These are phyloP conservation scores for Acer campestre DNA, from an alignment of 345 rosid species.

Conservation along the genomic window DNA sequence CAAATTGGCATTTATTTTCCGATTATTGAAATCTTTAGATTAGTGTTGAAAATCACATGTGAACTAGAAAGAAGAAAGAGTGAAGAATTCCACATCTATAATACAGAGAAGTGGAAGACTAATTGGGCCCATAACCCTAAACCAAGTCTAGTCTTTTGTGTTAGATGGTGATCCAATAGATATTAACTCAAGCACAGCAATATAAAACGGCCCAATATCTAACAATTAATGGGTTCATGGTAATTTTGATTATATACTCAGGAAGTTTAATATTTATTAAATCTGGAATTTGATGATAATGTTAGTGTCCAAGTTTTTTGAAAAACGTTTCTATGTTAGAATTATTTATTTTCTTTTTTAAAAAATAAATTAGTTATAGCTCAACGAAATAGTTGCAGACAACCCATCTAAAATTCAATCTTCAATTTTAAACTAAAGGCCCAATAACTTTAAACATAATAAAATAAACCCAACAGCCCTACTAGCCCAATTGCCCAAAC, in stretches of 20 bases:
- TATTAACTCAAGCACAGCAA: neutral
- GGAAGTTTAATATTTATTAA: slow-evolving; percentile 1
- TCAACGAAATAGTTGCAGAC: too few species aligned
- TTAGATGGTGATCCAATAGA: neutral
- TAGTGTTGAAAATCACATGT: neutral
- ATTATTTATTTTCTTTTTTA: too few species aligned
- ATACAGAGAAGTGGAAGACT: neutral
- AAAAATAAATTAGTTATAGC: too few species aligned
- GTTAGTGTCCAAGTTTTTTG: neutral
- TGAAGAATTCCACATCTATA: neutral
- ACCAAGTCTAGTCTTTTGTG: neutral
- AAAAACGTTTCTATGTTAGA: too few species aligned
- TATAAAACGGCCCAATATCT: neutral
- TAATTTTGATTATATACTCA: neutral
- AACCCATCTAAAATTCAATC: too few species aligned
- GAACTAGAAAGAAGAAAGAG: neutral
- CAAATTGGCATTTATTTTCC: neutral
- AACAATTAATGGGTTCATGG: neutral
- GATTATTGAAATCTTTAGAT: slow-evolving; percentile 1
- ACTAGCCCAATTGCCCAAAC: too few species aligned
- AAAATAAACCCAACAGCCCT: too few species aligned
- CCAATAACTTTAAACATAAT: too few species aligned
- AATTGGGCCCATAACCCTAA: neutral
- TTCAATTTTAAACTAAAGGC: too few species aligned
- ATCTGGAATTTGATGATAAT: neutral